Base-by-base conservation (phyloP, 805 yeast species). In the Candida sithepensis region DNA sequence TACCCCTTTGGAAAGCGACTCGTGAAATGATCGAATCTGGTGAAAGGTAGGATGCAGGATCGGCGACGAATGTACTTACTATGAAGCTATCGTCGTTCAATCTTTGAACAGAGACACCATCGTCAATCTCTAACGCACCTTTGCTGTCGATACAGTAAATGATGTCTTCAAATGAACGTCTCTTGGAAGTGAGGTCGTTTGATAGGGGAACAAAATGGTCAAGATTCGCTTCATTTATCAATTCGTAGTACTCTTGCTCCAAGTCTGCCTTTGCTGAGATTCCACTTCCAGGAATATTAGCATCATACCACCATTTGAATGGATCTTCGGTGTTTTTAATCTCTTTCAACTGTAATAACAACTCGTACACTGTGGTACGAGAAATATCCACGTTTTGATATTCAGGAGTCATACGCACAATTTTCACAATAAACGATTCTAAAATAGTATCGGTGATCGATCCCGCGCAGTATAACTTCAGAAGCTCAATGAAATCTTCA, bases 91-190 rank as follows among this genome's bases (percentile, higher is more conserved):
- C 33, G 1, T 62, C 54, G 1, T 58, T 56, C 3, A 53, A 45
- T 44, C 23, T 53, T 52, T 24, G 56, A 18, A 92, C 70, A 1
- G 96, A 80, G 23, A 92, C 73, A 41, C 97, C 99, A 66, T 92
- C 99, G 65, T 92, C 99, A 49, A 94, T 85, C 64, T 94, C 98
- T 55, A 85, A 84, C 0, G 98, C 96, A 38, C 74, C 74, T 3
- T 71, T 78, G 2, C 84, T 74, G 66, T 94, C 99, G 49, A 92
- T 88, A 66, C 97, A 90, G 62, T 81, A 92, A 1, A 90, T 82
- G 12, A 75, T 58, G 40, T 73, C 66, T 0, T 44, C 39, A 53
- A 73, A 77, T 23, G 72, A 72, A n/a, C 54, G 53, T 54, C 85
- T 67, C 2, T 61, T 49, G 1, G 28, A 13, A 1, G 21, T n/a